Conservation (phyloP, 257 asterid species). For the Leonotis leonurus region DNA sequence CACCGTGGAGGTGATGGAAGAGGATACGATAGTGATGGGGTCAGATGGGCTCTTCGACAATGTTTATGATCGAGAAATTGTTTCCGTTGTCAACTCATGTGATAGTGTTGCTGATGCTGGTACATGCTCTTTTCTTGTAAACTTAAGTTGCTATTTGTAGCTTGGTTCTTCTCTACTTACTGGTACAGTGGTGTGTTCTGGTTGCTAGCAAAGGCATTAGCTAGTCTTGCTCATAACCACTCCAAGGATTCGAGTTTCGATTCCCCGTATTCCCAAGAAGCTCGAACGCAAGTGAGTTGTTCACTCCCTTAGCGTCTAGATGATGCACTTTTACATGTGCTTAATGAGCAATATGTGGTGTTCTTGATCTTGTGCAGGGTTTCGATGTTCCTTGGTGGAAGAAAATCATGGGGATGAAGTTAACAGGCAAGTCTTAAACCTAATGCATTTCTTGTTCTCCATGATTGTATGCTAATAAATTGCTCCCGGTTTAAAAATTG, state of each 20-base stretch:
- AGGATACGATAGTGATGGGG: slow-evolving; percentile 66
- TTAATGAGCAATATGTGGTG: neutral
- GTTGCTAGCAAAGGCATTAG: slow-evolving; percentile 73
- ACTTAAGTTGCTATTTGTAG: neutral
- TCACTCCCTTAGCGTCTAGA: neutral
- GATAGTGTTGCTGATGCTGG: slow-evolving; percentile 50
- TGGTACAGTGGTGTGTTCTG: slow-evolving; percentile 8
- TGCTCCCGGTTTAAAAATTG: neutral
- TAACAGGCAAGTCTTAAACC: slow-evolving; percentile 49
- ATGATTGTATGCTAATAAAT: neutral
- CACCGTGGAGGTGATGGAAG: slow-evolving; percentile 60
- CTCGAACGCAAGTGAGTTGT: slow-evolving; percentile 49
- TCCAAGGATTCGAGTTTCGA: slow-evolving; percentile 61
- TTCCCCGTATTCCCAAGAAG: slow-evolving; percentile 82
- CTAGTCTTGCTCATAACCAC: slow-evolving; percentile 60
- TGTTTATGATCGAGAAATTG: slow-evolving; percentile 53
- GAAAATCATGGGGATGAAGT: slow-evolving; percentile 67
- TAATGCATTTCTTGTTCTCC: too few relatives aligned
- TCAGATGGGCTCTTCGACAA: slow-evolving; percentile 88
- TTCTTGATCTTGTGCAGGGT: slow-evolving; percentile 39
- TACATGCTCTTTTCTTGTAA: slow-evolving; percentile 17
- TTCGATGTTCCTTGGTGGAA: slow-evolving; percentile 86
- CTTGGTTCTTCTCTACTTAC: slow-evolving; percentile 5
- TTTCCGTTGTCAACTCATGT: slow-evolving; percentile 33
- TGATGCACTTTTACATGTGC: neutral